A percentile compares a stretch with the other conserved stretches of the same genome.
phyloP scores from a whole-genome alignment of 2,329 filamentous ascomycete species.

The Juglanconis juglandina region DNA sequence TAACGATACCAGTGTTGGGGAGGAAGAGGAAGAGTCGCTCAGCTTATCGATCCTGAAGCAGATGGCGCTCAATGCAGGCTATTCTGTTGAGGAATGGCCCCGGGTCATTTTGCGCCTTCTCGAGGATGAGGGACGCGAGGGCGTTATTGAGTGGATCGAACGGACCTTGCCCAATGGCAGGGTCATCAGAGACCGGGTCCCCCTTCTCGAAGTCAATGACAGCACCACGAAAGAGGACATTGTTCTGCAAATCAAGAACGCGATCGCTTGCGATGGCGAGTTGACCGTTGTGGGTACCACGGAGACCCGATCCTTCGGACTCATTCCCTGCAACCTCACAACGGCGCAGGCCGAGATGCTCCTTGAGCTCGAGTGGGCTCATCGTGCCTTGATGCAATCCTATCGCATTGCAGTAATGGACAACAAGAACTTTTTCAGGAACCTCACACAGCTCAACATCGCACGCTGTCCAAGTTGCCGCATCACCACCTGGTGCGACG shows the following conservation, averaged over 20 bases:
- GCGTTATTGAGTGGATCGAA: slow-evolving; percentile 8
- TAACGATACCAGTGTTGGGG: not conserved
- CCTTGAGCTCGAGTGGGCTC: slow-evolving; percentile 65
- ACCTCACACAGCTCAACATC: slow-evolving; percentile 58
- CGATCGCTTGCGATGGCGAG: not conserved
- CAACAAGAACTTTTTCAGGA: slow-evolving; percentile 49
- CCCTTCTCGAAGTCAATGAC: not conserved
- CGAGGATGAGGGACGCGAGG: slow-evolving; percentile 29
- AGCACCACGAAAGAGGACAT: slow-evolving; percentile 2
- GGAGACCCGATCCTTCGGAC: slow-evolving; percentile 23
- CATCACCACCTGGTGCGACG: slow-evolving; percentile 50
- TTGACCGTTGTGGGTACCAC: slow-evolving; percentile 13
- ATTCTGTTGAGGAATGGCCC: slow-evolving; percentile 25
- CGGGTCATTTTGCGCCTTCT: slow-evolving; percentile 35
- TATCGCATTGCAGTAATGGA: slow-evolving; percentile 64
- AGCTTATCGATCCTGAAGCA: slow-evolving; percentile 27
- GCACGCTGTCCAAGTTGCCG: slow-evolving; percentile 63
- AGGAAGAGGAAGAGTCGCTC: slow-evolving; percentile 2
- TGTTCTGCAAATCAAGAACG: slow-evolving; percentile 1
- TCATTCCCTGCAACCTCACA: slow-evolving; percentile 48
- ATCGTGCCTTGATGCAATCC: slow-evolving; percentile 64
- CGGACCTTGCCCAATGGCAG: slow-evolving; percentile 18
- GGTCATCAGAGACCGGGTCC: slow-evolving; percentile 26
- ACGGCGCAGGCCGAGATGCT: slow-evolving; percentile 66
- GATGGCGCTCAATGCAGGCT: slow-evolving; percentile 38